A percentile compares a stretch with the other conserved stretches of the same genome.
Evolutionary conservation across 768 basidiomycete species (phyloP).

Genomic region (Suillus variegatus): DNA sequence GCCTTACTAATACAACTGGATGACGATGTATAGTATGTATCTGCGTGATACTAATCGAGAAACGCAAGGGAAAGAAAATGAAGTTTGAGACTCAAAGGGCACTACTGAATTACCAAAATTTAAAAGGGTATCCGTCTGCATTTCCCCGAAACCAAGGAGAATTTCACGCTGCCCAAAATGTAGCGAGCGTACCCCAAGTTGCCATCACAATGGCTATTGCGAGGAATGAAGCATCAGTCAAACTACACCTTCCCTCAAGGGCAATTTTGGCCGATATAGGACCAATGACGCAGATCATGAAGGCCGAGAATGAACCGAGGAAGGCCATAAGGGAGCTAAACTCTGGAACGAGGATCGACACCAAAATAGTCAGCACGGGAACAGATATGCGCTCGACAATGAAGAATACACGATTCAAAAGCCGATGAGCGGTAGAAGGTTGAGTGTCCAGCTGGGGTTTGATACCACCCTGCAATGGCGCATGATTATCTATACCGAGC

Average conservation of each 20-base stretch:
- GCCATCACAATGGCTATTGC: constrained; percentile 62
- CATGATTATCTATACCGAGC: constrained; percentile 58
- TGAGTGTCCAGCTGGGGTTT: constrained; percentile 28
- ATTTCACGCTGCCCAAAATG: constrained; percentile 45
- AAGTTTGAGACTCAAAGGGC: background rate
- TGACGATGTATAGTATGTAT: too few species aligned
- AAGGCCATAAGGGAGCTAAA: constrained; percentile 88
- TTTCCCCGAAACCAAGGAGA: background rate
- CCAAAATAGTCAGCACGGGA: constrained; percentile 58
- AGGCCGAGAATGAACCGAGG: constrained; percentile 86
- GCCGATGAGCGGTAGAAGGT: constrained; percentile 9
- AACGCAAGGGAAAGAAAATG: background rate
- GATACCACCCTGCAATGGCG: constrained; percentile 15
- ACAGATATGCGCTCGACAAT: constrained; percentile 59
- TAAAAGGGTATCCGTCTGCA: too few species aligned
- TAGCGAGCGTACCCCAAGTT: constrained; percentile 72
- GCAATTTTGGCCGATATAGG: constrained; percentile 74
- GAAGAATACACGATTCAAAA: constrained; percentile 42
- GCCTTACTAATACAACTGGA: too few species aligned
- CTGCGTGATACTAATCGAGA: background rate
- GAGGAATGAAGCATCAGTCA: constrained; percentile 58
- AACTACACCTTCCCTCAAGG: constrained; percentile 48
- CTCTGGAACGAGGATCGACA: constrained; percentile 77
- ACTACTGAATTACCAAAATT: too few species aligned
- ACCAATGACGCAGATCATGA: constrained; percentile 72